Evolutionary conservation across 1,284 basidiomycete species (phyloP), one percentile per base, ranked within the genome.

Genomic region (Flammula alnicola): DNA sequence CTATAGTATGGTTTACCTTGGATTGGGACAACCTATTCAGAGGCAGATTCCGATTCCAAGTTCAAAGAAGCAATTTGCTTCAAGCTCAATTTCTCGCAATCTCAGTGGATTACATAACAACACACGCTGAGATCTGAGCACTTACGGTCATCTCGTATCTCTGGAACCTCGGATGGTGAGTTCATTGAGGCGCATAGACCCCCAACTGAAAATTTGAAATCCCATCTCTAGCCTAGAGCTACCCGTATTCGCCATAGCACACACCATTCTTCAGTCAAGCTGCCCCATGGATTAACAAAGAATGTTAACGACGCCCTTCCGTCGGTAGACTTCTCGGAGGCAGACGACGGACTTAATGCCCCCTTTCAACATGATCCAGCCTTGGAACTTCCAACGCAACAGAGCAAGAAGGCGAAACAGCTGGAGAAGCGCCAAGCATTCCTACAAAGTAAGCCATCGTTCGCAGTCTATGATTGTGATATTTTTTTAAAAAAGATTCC

Each of bases 331-430:
- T 32, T 42, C 17, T 25, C 33, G 32, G 35, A 37, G 14, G 11
- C 20, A 14, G 40, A 36, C 9, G 37, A 25, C 32, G 22, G 8
- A 35, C 3, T 8, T 16, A 23, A n/a, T 25, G 26, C 14, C n/a
- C 10, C 19, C 19, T 20, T n/a, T 17, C 3, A 26, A 20, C 32
- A 49, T 14, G 23, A 20, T 17, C 35, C 37, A 30, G 25, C 11
- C 9, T 25, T 30, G 3, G 39, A 50, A 22, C 37, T 31, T 11
- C 19, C 31, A 35, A 27, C 36, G 9, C 51, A 58, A 30, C 57
- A 47, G 40, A 84, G 75, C 45, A 92, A 92, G 71, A 90, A 86
- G 60, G 84, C 81, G 51, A 91, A 86, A 63, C 80, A 80, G 42
- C 73, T 80, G 27, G 54, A 80, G 47, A 90, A 85, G 65, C 81